These are phyloP conservation scores for Fusarium sacchari DNA, from an alignment of 2,329 filamentous ascomycete species.

Conservation along the genomic window DNA sequence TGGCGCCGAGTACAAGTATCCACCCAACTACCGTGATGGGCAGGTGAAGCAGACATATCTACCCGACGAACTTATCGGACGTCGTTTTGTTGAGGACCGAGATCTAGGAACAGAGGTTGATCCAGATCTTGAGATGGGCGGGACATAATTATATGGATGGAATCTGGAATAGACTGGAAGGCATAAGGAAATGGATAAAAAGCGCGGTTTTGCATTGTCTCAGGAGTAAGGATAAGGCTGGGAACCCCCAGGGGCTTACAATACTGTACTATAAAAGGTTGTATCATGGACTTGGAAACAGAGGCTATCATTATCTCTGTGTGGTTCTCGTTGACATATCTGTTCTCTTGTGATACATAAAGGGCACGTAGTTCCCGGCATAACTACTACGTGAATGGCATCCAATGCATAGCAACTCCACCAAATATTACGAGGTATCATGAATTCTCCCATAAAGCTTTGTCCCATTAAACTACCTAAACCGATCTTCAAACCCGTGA, in stretches of 20 bases:
- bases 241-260: slow-evolving; percentile 6
- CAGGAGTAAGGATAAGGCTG: slow-evolving; percentile 19
- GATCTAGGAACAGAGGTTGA: slow-evolving; percentile 86
- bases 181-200: slow-evolving; percentile 1
- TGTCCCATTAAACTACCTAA: slow-evolving; percentile 57
- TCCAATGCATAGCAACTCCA: not conserved
- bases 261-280: slow-evolving; percentile 2
- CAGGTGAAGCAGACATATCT: slow-evolving; percentile 88
- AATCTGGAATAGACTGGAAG: not conserved
- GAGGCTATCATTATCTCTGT: not conserved
- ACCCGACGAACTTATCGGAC: slow-evolving; percentile 77
- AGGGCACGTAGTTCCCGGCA: not conserved
- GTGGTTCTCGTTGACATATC: not conserved
- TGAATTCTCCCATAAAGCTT: slow-evolving; percentile 10
- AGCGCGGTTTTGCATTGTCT: slow-evolving; percentile 9
- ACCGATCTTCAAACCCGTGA: slow-evolving; percentile 50
- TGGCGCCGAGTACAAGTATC: slow-evolving; percentile 94
- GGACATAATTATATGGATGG: slow-evolving; percentile 5
- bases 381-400: not conserved
- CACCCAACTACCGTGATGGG: slow-evolving; percentile 87
- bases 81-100: slow-evolving; percentile 79
- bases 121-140: slow-evolving; percentile 65
- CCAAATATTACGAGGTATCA: not conserved
- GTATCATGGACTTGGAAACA: slow-evolving; percentile 9
- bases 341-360: not conserved